These are phyloP conservation scores for Pittosporum tobira DNA, from an alignment of 129 eudicot genomes.

Conservation along the genomic window DNA sequence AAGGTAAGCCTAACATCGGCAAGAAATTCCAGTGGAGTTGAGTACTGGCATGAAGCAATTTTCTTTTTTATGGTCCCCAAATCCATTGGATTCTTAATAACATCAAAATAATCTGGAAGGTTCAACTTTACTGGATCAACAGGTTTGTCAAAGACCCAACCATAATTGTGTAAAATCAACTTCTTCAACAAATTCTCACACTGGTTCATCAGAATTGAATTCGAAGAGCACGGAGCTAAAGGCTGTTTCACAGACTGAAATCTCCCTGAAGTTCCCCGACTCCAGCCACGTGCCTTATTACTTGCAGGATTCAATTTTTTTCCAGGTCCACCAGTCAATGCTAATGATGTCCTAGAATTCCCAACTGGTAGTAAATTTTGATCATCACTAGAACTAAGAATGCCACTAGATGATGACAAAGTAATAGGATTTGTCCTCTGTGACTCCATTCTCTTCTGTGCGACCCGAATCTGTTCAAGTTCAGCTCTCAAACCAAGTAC, in stretches of 20 bases:
- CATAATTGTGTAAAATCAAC: conserved; percentile 55
- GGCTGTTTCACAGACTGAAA: conserved; percentile 31
- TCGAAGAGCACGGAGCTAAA: conserved; percentile 14
- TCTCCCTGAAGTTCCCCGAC: conserved; percentile 46
- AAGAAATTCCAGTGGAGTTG: conserved; percentile 47
- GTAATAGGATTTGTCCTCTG: conserved; percentile 31
- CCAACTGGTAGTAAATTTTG: conserved; percentile 19
- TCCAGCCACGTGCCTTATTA: conserved; percentile 32
- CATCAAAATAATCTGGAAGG: conserved; percentile 67
- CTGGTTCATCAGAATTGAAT: conserved; percentile 38
- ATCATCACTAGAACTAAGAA: conserved; percentile 24
- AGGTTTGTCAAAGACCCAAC: conserved; percentile 67
- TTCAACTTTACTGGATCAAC: conserved; percentile 68
- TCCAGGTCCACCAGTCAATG: conserved; percentile 15
- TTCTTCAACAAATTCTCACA: conserved; percentile 60
- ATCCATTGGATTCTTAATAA: conserved; percentile 82
- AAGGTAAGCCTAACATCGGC: conserved; percentile 78
- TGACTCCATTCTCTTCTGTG: conserved; percentile 35
- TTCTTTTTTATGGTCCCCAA: conserved; percentile 70
- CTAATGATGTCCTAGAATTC: conserved; percentile 26
- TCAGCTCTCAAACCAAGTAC: conserved; percentile 39
- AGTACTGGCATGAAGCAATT: conserved; percentile 37
- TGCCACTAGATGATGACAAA: conserved; percentile 36
- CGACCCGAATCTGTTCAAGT: conserved; percentile 41
- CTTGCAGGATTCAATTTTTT: conserved; percentile 24